These are phyloP conservation scores for Blastomyces silverae DNA, from an alignment of 2,329 filamentous ascomycete species.

Conservation along the genomic window DNA sequence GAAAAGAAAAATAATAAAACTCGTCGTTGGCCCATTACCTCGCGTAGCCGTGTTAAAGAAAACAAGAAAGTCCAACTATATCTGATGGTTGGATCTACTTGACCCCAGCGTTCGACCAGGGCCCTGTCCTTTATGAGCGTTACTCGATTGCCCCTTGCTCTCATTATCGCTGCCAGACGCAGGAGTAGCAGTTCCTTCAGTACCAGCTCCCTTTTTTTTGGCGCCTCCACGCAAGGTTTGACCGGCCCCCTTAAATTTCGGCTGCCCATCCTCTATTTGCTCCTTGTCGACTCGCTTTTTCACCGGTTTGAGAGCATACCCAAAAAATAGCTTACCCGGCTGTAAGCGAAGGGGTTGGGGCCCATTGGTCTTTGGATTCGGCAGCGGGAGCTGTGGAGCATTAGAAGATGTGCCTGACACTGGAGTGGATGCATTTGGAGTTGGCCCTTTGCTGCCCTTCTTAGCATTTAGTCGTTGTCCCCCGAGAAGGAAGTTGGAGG, in stretches of 20 bases:
- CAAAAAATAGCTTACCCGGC: slow-evolving; percentile 91
- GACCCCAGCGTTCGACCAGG: slow-evolving; percentile 17
- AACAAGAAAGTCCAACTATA: neutral
- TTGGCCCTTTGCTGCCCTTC: slow-evolving; percentile 68
- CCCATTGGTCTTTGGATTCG: slow-evolving; percentile 57
- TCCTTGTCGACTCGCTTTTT: slow-evolving; percentile 62
- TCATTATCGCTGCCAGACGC: slow-evolving; percentile 34
- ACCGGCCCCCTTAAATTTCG: slow-evolving; percentile 77
- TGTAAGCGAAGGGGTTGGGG: slow-evolving; percentile 79
- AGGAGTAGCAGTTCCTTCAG: slow-evolving; percentile 29
- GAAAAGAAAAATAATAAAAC: no score
- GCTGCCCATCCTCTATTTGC: slow-evolving; percentile 55
- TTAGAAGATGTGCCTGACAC: slow-evolving; percentile 52
- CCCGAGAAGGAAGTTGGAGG: slow-evolving; percentile 70
- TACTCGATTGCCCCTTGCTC: slow-evolving; percentile 23
- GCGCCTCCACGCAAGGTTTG: slow-evolving; percentile 60
- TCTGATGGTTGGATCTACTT: slow-evolving; percentile 15
- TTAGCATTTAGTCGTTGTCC: slow-evolving; percentile 79
- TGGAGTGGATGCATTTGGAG: slow-evolving; percentile 67
- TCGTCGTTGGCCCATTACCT: no score
- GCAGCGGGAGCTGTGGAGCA: slow-evolving; percentile 38
- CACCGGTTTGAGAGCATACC: slow-evolving; percentile 84
- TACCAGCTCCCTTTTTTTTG: slow-evolving; percentile 52
- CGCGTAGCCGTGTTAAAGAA: no score
- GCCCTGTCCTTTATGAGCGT: slow-evolving; percentile 5